phyloP scores from a whole-genome alignment of 352 stramenopile genomes.

The Globisporangium yorkense region DNA sequence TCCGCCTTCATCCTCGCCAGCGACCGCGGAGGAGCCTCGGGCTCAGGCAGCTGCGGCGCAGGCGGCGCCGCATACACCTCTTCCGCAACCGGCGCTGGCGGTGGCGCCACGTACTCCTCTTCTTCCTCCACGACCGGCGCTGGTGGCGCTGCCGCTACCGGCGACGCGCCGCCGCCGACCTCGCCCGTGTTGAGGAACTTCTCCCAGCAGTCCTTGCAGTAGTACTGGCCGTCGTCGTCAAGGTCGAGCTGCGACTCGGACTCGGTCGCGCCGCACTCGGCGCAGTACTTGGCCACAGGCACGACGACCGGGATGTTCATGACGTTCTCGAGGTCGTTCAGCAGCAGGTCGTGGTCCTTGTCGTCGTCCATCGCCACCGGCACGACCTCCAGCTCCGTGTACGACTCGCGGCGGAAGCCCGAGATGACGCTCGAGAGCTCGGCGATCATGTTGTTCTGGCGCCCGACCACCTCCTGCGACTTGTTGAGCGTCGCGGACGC shows the following conservation, averaged over 20 bases:
- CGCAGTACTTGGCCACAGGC: slow-evolving; percentile 69
- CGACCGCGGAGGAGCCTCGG: slow-evolving; percentile 24
- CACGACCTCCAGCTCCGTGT: slow-evolving; percentile 64
- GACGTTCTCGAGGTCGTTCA: slow-evolving; percentile 71
- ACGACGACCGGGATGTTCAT: slow-evolving; percentile 81
- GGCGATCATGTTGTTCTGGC: slow-evolving; percentile 80
- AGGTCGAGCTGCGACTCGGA: slow-evolving; percentile 71
- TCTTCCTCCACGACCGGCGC: neutral
- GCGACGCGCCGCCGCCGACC: neutral
- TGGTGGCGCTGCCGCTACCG: slow-evolving; percentile 5
- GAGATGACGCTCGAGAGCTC: slow-evolving; percentile 68
- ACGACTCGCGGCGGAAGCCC: slow-evolving; percentile 70
- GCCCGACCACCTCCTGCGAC: slow-evolving; percentile 62
- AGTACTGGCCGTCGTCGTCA: slow-evolving; percentile 80
- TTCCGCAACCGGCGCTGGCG: slow-evolving; percentile 9
- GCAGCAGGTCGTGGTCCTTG: slow-evolving; percentile 55
- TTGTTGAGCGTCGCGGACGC: slow-evolving; percentile 70
- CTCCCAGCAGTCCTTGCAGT: slow-evolving; percentile 87
- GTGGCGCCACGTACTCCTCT: neutral
- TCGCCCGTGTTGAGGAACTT: slow-evolving; percentile 65
- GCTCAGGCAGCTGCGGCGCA: slow-evolving; percentile 13
- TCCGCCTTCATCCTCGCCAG: slow-evolving; percentile 33
- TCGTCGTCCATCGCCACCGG: slow-evolving; percentile 57
- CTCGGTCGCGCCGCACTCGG: slow-evolving; percentile 71
- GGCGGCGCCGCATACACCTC: slow-evolving; percentile 3